Conservation (phyloP, 257 asterid species). For the Leptodermis oblonga region DNA sequence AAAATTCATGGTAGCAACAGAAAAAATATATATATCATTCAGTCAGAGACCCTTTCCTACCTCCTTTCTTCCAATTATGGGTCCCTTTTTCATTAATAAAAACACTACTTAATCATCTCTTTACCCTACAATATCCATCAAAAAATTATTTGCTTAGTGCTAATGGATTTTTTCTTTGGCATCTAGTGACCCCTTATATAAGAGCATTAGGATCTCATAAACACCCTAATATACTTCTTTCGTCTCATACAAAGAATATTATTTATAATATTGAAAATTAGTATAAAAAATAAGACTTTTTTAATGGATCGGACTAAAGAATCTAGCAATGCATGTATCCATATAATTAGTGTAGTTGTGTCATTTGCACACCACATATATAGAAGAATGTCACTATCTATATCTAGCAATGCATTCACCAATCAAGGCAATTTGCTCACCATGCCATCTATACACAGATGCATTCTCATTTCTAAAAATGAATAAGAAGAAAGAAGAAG, state of each 20-base stretch:
- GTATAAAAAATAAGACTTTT: no score
- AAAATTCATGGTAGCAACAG: slow-evolving; percentile 20
- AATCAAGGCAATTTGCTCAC: neutral
- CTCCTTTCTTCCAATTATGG: slow-evolving; percentile 18
- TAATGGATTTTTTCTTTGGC: slow-evolving; percentile 18
- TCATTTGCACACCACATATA: no score
- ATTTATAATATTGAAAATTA: no score
- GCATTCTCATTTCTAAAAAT: slow-evolving; percentile 20
- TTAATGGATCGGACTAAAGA: no score
- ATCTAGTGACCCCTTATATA: neutral
- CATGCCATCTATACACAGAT: no score
- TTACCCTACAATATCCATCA: slow-evolving; percentile 23
- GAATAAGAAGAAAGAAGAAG: no score
- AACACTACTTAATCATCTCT: neutral
- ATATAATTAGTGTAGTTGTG: no score
- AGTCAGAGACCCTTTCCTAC: slow-evolving; percentile 1
- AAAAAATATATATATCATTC: slow-evolving; percentile 15
- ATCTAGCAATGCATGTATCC: no score
- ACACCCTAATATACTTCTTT: no score
- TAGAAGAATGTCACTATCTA: neutral
- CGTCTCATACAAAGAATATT: no score
- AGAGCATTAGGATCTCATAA: neutral
- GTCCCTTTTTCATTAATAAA: slow-evolving; percentile 20
- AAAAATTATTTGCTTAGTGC: slow-evolving; percentile 10
- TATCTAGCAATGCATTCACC: neutral